Evolutionary conservation across 1,284 basidiomycete genomes (phyloP).

Genomic region (Ustilago tritici): DNA sequence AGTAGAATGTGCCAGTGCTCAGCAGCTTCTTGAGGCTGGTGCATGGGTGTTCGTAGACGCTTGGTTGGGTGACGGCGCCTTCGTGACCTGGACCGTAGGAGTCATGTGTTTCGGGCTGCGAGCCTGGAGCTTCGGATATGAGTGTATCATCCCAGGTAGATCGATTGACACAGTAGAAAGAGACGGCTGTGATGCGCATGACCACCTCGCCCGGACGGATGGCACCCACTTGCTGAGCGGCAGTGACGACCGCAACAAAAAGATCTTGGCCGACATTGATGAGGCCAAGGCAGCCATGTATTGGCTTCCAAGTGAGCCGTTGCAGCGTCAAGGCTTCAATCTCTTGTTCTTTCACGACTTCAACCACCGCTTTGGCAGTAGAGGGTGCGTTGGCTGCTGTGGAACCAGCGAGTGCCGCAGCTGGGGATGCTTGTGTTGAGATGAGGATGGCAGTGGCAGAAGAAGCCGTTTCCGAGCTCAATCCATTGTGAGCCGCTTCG

Average conservation of each 20-base stretch:
- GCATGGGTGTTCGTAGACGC: constrained; percentile 85
- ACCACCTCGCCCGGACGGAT: constrained; percentile 54
- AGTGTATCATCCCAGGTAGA: constrained; percentile 58
- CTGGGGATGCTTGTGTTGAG: constrained; percentile 28
- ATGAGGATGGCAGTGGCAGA: constrained; percentile 39
- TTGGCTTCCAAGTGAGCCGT: constrained; percentile 36
- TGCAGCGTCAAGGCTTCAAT: constrained; percentile 31
- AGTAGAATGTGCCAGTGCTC: constrained; percentile 92
- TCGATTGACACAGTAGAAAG: constrained; percentile 64
- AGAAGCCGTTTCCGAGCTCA: constrained; percentile 12
- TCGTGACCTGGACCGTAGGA: constrained; percentile 36
- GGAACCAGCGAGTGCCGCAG: constrained; percentile 17
- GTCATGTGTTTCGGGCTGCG: constrained; percentile 45
- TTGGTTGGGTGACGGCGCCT: constrained; percentile 42
- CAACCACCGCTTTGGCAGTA: constrained; percentile 47
- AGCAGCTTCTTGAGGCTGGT: constrained; percentile 89
- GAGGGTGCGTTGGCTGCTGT: constrained; percentile 24
- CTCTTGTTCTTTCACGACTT: constrained; percentile 48
- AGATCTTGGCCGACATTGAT: constrained; percentile 64
- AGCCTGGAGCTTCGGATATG: constrained; percentile 31
- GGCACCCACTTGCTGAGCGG: constrained; percentile 49
- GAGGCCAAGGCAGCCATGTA: constrained; percentile 59
- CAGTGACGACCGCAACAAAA: constrained; percentile 61
- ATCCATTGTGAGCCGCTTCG: not conserved
- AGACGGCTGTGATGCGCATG: constrained; percentile 55